Percentiles rank a stretch among this genome's conserved stretches.
phyloP scores from a whole-genome alignment of 305 asterid species.

The Ajuga reptans region DNA sequence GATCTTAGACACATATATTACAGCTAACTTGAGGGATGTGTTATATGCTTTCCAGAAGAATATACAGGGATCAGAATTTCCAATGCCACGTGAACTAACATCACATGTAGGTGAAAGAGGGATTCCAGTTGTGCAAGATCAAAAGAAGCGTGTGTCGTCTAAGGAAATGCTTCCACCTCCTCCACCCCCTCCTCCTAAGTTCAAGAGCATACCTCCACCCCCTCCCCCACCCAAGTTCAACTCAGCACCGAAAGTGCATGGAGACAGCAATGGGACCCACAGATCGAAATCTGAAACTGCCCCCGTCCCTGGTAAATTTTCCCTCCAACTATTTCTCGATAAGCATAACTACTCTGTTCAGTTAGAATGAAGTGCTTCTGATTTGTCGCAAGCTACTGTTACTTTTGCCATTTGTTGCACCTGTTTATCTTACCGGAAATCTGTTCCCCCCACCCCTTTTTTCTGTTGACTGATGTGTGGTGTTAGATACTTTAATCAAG shows the following conservation, averaged over 20 bases:
- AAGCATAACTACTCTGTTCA: too few relatives aligned
- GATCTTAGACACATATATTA: constrained; percentile 8
- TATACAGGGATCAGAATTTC: constrained; percentile 65
- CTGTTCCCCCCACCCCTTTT: neutral
- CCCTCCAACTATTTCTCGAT: neutral
- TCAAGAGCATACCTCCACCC: constrained; percentile 23
- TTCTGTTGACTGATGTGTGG: neutral
- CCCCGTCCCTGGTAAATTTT: constrained; percentile 58
- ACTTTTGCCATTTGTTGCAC: neutral
- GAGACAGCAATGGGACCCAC: constrained; percentile 23
- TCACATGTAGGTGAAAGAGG: constrained; percentile 56
- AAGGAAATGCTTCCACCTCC: constrained; percentile 39
- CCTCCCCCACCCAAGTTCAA: constrained; percentile 51
- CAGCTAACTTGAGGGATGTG: constrained; percentile 41
- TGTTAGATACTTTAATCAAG: constrained; percentile 68
- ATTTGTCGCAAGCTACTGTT: neutral
- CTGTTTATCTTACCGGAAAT: neutral
- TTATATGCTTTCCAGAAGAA: constrained; percentile 48
- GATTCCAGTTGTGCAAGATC: constrained; percentile 27
- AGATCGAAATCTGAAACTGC: constrained; percentile 30
- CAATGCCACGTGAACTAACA: constrained; percentile 59
- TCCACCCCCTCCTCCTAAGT: constrained; percentile 43
- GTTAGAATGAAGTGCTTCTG: neutral
- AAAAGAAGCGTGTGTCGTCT: constrained; percentile 30
- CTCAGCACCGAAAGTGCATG: constrained; percentile 30